Evolutionary conservation across 495 filamentous ascomycete species (phyloP).

Genomic region (Penicillium canariense): DNA sequence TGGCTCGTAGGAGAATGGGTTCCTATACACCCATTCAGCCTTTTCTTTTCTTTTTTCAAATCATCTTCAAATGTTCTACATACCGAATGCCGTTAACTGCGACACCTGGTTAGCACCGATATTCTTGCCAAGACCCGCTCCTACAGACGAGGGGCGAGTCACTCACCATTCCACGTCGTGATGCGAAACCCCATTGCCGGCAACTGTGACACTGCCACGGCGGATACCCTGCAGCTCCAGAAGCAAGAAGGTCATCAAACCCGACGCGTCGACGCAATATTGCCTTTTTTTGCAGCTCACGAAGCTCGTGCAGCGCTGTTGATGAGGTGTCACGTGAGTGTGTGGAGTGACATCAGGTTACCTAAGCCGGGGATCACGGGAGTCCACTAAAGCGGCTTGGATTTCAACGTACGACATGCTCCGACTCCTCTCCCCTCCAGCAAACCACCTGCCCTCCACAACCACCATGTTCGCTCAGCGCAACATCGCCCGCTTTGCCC

Average conservation of each 20-base stretch:
- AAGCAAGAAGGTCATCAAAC: background rate
- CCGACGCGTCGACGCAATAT: background rate
- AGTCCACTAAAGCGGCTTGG: slow-evolving; percentile 39
- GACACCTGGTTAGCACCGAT: slow-evolving; percentile 7
- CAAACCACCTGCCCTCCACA: slow-evolving; percentile 16
- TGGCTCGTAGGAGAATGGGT: slow-evolving; percentile 94
- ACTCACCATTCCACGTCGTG: slow-evolving; percentile 86
- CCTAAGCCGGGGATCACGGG: slow-evolving; percentile 47
- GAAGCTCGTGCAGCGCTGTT: background rate
- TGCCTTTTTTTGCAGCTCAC: background rate
- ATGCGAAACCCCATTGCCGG: slow-evolving; percentile 69
- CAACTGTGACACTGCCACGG: background rate
- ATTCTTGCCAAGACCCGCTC: background rate
- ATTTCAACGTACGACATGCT: slow-evolving; percentile 33
- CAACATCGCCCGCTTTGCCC: slow-evolving; percentile 56
- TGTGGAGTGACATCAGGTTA: slow-evolving; percentile 41
- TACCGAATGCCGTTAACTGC: slow-evolving; percentile 92
- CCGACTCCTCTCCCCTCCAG: slow-evolving; percentile 18
- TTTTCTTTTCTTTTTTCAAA: background rate
- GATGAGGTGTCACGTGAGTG: slow-evolving; percentile 28
- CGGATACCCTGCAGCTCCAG: slow-evolving; percentile 18
- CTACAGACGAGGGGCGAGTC: background rate
- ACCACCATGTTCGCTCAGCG: slow-evolving; percentile 62
- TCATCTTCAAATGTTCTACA: slow-evolving; percentile 10
- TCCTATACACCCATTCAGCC: slow-evolving; percentile 46